Base-by-base conservation (phyloP, 495 filamentous ascomycete genomes). In the Aspergillus diversus region DNA sequence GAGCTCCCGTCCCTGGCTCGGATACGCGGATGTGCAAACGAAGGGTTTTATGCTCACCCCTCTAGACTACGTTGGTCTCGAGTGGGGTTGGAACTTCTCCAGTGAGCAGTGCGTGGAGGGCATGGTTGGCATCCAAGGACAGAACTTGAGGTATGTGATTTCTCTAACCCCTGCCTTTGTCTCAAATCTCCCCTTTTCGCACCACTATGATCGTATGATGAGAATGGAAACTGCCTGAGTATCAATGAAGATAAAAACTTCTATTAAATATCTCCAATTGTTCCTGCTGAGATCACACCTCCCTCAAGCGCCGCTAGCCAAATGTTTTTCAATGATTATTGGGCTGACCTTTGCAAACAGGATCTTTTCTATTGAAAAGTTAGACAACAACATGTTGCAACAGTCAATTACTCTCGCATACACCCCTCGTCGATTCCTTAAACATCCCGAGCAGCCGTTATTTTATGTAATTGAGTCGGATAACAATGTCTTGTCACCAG, bases 401-500 rank as follows among this genome's bases (percentile, higher is more conserved):
- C 90, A 96, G 68, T 91, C 90, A 1, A 91, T 97, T 60, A 86
- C 92, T 15, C 83, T 98, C n/a, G 85, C 89, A 8, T 93, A 98
- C 66, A 98, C 95, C 0, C 95, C 95, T 5, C 89, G 92, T 57
- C 88, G 86, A 57, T 90, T 98, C 69, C 83, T 93, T 21, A 89
- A 92, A 55, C 92, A 97, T 71, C 95, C 93, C 0, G 92, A 96
- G 4, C 85, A 90, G 37, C 90, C 92, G 3, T 78, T 92, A 5
- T 99, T 97, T 75, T 99, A 98, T 66, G 92, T 92, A 8, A 92
- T 97, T 54, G 92, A 97, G 76, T 86, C 92, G 0, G 95, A 99
- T 51, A 96, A 92, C 68, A 95, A 97, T 70, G 89, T 92, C 3
- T 81, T 99, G 3, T 86, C 92, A 0, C 83, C 86, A 1, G 85